Base-by-base conservation (phyloP, 345 rosid genomes). In the Clarkia xantiana region DNA sequence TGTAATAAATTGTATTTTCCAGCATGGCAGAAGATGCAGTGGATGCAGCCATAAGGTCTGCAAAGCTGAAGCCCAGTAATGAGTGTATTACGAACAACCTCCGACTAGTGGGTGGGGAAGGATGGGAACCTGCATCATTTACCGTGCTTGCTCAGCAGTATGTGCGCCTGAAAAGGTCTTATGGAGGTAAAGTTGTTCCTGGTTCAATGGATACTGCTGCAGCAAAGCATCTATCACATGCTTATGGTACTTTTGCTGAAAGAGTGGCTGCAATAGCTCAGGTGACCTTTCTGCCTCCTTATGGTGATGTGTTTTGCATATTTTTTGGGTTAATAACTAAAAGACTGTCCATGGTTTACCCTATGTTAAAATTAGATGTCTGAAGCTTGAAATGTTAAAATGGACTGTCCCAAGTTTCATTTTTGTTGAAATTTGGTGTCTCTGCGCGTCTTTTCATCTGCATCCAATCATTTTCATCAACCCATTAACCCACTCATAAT, bases 11-110 rank as follows among this genome's bases (percentile, higher is more conserved):
- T 41, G 54, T 10, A 9, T 11, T 81, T 81, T 82, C 71, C 91
- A 86, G 98, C 67, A 86, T 91, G 98, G 98, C 96, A 63, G 93
- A 91, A 72, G 96, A 91, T 70, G 98, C 98, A 47, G 96, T 91
- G 54, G 56, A 86, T 71, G 83, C 79, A 29, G 93, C 98, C 56
- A 74, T 91, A 52, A 76, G 77, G 62, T 79, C 86, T n/a, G 98
- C 89, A 60, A 76, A 81, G 44, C 69, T 91, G 49, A 77, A 53
- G 56, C 93, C 96, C 29, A 59, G 57, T 40, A 86, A 63, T 64
- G 82, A 52, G 60, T 76, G 93, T 61, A 52, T 79, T 54, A 90
- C 96, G 14, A 73, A 71, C 16, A 70, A 64, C 56, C 72, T 90
- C 46, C 76, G 76, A 74, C 62, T 90, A 43, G 34, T 70, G 53